A percentile compares a stretch with the other conserved stretches of the same genome.
Evolutionary conservation across 371 early-diverging fungal genomes (phyloP).

Genomic region (Cokeromyces recurvatus): DNA sequence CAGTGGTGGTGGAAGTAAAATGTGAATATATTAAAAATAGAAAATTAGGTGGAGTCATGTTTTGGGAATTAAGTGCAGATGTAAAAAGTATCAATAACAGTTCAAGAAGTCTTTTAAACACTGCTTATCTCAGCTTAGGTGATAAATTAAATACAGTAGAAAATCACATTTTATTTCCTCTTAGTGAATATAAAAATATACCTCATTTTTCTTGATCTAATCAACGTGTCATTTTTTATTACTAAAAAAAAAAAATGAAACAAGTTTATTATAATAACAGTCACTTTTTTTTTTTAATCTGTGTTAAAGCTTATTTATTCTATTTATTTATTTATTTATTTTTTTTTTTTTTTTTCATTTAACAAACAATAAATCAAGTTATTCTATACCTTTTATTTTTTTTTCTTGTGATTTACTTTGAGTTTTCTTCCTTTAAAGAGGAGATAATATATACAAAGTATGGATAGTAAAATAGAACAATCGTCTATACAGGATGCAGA

Average conservation of each 20-base stretch:
- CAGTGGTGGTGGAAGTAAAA: conserved; percentile 64
- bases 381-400: too few species aligned
- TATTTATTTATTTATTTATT: too few species aligned
- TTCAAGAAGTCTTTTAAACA: conserved; percentile 43
- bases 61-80: conserved; percentile 78
- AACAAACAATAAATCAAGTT: too few species aligned
- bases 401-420: not conserved
- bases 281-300: too few species aligned
- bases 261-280: not conserved
- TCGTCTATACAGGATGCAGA: conserved; percentile 11
- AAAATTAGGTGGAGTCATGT: conserved; percentile 79
- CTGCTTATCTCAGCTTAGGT: conserved; percentile 32
- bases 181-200: conserved; percentile 53
- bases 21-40: conserved; percentile 64
- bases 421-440: not conserved
- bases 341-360: too few species aligned
- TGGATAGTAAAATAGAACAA: conserved; percentile 15
- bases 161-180: conserved; percentile 41
- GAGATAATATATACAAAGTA: too few species aligned
- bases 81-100: conserved; percentile 16
- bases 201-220: not conserved
- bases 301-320: too few species aligned
- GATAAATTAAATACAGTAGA: conserved; percentile 7
- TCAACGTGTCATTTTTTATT: too few species aligned
- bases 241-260: too few species aligned